Percentiles rank a stretch among this genome's conserved stretches.
Evolutionary conservation across 2,329 filamentous ascomycete species (phyloP).

Genomic region (Hypomyces perniciosus): DNA sequence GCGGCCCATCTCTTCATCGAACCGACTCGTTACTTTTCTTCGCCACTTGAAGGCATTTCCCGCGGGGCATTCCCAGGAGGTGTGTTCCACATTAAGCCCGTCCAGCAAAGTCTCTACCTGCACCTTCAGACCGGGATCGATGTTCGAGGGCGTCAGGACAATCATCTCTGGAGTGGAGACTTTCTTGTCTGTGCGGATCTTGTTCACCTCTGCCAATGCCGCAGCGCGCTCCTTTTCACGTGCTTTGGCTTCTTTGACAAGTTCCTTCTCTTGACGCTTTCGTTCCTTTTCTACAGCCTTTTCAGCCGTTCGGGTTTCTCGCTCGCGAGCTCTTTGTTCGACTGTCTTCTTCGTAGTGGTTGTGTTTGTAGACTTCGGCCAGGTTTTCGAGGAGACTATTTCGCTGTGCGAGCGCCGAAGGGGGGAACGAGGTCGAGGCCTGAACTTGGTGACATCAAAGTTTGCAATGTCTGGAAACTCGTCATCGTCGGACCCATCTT

Average conservation of each 20-base stretch:
- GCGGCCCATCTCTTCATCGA: conserved; percentile 52
- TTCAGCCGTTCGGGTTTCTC: conserved; percentile 39
- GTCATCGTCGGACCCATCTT: conserved; percentile 31
- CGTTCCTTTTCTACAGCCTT: conserved; percentile 50
- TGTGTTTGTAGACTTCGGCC: conserved; percentile 14
- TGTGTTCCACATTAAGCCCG: conserved; percentile 42
- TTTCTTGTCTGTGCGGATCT: conserved; percentile 66
- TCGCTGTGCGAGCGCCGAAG: conserved; percentile 29
- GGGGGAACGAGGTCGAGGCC: conserved; percentile 16
- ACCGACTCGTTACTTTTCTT: conserved; percentile 58
- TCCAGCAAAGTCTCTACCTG: conserved; percentile 46
- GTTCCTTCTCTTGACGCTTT: conserved; percentile 51
- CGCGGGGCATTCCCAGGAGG: conserved; percentile 39
- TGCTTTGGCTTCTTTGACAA: conserved; percentile 55
- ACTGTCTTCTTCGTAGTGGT: conserved; percentile 24
- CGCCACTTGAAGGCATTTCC: conserved; percentile 60
- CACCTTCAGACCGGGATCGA: conserved; percentile 42
- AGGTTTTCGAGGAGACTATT: conserved; percentile 17
- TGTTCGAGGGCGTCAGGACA: conserved; percentile 56
- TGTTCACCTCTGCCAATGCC: conserved; percentile 68
- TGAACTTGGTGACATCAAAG: conserved; percentile 30
- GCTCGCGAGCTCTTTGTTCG: conserved; percentile 36
- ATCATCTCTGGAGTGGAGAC: conserved; percentile 72
- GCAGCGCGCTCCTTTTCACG: conserved; percentile 58
- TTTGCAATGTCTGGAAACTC: conserved; percentile 44